Percentiles rank a stretch among this genome's conserved stretches.
Evolutionary conservation across 768 basidiomycete genomes (phyloP).

Genomic region (Leucosporidium yakuticum): DNA sequence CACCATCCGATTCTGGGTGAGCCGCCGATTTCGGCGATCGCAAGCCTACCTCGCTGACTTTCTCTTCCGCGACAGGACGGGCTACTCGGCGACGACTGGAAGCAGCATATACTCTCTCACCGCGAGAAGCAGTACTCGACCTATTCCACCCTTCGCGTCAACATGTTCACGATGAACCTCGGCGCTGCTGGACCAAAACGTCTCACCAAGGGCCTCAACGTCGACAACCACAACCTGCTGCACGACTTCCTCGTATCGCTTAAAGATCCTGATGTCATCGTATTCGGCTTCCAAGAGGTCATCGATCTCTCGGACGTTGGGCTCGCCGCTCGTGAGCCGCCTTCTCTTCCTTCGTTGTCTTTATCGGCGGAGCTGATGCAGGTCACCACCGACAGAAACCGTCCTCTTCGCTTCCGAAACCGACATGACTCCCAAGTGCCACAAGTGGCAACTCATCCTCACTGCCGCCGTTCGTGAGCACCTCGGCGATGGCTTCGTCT

Average conservation of each 20-base stretch:
- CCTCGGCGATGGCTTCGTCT: conserved; percentile 69
- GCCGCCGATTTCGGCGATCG: conserved; percentile 50
- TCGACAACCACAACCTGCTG: conserved; percentile 27
- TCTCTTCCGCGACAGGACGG: conserved; percentile 12
- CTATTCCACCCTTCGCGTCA: conserved; percentile 66
- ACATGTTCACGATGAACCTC: conserved; percentile 89
- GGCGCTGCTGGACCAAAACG: conserved; percentile 64
- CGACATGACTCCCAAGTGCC: conserved; percentile 79
- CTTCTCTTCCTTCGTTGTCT: too few relatives aligned
- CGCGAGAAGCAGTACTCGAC: conserved; percentile 67
- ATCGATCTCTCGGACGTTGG: conserved; percentile 86
- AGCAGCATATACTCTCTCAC: conserved; percentile 34
- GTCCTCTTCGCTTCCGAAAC: conserved; percentile 72
- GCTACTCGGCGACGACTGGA: conserved; percentile 16
- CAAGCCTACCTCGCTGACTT: background rate
- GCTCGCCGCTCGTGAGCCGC: conserved; percentile 62
- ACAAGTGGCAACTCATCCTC: conserved; percentile 77
- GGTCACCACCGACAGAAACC: conserved; percentile 52
- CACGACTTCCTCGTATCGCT: conserved; percentile 48
- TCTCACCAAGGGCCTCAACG: conserved; percentile 57
- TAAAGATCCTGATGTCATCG: conserved; percentile 74
- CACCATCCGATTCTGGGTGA: conserved; percentile 76
- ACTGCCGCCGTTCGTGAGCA: conserved; percentile 60
- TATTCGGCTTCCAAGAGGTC: conserved; percentile 92
- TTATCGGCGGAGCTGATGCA: background rate